Conservation (phyloP, 805 yeast species). For the Komagataella mondaviorum region DNA sequence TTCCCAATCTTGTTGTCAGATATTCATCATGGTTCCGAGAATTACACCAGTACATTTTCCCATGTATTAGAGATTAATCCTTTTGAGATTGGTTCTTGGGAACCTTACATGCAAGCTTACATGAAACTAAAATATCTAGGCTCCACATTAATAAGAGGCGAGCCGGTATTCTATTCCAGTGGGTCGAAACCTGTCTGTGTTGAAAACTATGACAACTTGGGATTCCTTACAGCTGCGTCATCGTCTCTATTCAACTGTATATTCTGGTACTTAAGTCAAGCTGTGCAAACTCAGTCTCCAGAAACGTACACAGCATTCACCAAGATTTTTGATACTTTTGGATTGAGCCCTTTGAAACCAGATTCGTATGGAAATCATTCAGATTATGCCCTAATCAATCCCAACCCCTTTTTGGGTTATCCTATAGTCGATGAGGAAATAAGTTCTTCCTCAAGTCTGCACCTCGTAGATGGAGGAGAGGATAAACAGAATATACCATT, state of each 20-base stretch:
- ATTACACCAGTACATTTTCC: constrained; percentile 7
- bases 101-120: constrained; percentile 29
- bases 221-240: constrained; percentile 73
- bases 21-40: constrained; percentile 21
- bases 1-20: constrained; percentile 34
- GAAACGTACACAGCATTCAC: constrained; percentile 39
- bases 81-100: constrained; percentile 62
- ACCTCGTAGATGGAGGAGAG: constrained; percentile 71
- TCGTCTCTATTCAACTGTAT: constrained; percentile 68
- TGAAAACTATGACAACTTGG: constrained; percentile 68
- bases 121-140: constrained; percentile 41
- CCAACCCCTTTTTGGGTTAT: constrained; percentile 48
- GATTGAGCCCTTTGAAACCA: constrained; percentile 26
- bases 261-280: constrained; percentile 18
- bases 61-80: constrained; percentile 48
- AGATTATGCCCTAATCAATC: constrained; percentile 58
- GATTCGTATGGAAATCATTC: constrained; percentile 27
- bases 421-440: constrained; percentile 12
- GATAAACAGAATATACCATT: constrained; percentile 63
- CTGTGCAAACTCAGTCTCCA: constrained; percentile 9
- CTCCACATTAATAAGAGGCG: constrained; percentile 29
- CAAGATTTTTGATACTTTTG: constrained; percentile 30
- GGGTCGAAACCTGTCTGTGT: constrained; percentile 26
- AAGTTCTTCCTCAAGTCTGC: constrained; percentile 25
- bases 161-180: constrained; percentile 9